Base-by-base conservation (phyloP, 2,329 filamentous ascomycete species). In the Penicillium aurantiogriseum region DNA sequence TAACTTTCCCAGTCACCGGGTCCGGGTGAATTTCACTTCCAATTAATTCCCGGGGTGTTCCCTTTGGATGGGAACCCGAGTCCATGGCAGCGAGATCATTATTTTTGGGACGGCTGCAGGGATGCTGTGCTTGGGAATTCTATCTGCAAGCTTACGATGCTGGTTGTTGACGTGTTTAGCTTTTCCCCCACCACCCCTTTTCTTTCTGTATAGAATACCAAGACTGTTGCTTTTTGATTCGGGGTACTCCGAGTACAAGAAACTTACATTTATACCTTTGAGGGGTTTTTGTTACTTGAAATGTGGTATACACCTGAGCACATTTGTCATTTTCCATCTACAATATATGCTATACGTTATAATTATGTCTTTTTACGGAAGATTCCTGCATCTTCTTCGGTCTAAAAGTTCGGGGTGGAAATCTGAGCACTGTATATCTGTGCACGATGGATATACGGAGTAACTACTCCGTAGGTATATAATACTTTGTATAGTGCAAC, bases 1-100 rank as follows among this genome's bases (percentile, higher is more conserved):
- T 49, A 56, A 56, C 59, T 57, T 62, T 67, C 63, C 65, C 49
- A 54, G 40, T 56, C 56, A 51, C 57, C 59, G 63, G 64, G 65
- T 63, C 63, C 48, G 49, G 56, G 46, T 36, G 39, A 56, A 51
- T 51, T 51, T 25, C 38, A 43, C 43, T 33, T 23, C 23, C 27
- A 64, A 64, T 52, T 50, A 56, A 59, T 48, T 38, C 45, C 58
- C 56, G 56, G 48, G 43, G 43, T 31, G 58, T 56, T 57, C 62
- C 60, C 39, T 54, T 23, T 52, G 39, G 19, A 63, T 60, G 59
- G 59, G 31, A 62, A 56, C 56, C 63, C 60, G 58, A 50, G 39
- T 51, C 60, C 47, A 57, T 63, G 64, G 63, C 52, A 56, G 46
- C 54, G 35, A 46, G 38, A 36, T 40, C n/a, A 19, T 57, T 56